Evolutionary conservation across 202 grass and related monocot genomes (phyloP).

Genomic region (Carex arenaria): DNA sequence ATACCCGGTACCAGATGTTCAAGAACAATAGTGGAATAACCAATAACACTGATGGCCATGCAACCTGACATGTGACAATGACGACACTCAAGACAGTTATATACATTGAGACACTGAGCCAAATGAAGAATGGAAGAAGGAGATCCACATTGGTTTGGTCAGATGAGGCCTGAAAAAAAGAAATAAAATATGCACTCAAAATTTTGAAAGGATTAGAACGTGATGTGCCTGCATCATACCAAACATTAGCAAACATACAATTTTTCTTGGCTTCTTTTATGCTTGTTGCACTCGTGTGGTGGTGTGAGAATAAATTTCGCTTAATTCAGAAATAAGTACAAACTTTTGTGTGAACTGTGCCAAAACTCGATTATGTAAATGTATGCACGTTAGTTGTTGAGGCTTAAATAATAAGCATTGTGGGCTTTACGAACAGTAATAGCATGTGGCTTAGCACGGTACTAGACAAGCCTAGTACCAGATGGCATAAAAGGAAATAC

Average conservation of each 20-base stretch:
- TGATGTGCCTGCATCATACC: background rate
- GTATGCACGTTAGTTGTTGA: background rate
- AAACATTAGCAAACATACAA: background rate
- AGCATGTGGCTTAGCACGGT: background rate
- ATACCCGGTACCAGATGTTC: slow-evolving; percentile 95
- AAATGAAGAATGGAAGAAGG: slow-evolving; percentile 82
- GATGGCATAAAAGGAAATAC: background rate
- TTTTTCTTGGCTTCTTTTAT: background rate
- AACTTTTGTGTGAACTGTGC: background rate
- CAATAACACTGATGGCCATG: slow-evolving; percentile 70
- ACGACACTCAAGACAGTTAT: slow-evolving; percentile 69
- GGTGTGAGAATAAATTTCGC: background rate
- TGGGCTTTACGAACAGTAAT: background rate
- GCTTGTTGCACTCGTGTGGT: background rate
- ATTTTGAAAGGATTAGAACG: background rate
- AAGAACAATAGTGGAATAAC: slow-evolving; percentile 67
- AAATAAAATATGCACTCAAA: background rate
- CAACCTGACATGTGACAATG: slow-evolving; percentile 73
- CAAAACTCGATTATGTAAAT: background rate
- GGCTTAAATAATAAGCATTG: background rate
- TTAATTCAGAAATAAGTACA: background rate
- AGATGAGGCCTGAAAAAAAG: slow-evolving; percentile 57
- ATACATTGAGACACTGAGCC: slow-evolving; percentile 77
- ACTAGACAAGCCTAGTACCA: background rate
- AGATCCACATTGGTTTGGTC: slow-evolving; percentile 94